Conservation (phyloP, 2,329 filamentous ascomycete genomes). For the Cordyceps cateniannulata region DNA sequence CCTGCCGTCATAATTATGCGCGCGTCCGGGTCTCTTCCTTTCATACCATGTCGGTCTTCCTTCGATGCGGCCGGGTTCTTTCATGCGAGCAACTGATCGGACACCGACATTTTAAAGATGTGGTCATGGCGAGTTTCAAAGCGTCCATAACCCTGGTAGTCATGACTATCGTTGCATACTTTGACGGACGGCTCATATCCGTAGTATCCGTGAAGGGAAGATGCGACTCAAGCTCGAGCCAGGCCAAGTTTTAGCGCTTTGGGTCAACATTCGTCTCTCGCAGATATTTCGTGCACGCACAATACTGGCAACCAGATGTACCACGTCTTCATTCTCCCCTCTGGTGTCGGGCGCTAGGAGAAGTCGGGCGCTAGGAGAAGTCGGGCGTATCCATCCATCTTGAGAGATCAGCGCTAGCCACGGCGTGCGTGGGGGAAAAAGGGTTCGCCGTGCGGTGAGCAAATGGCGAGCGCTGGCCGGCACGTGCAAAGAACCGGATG, state of each 20-base stretch:
- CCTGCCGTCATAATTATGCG: neutral
- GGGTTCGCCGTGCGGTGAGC: neutral
- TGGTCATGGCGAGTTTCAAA: neutral
- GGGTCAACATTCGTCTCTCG: neutral
- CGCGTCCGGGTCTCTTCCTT: neutral
- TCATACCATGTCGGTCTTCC: neutral
- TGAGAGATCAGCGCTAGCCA: neutral
- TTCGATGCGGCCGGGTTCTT: neutral
- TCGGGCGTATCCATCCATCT: neutral
- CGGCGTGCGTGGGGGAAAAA: neutral
- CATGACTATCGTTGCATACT: neutral
- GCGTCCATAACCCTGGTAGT: neutral
- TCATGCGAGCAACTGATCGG: neutral
- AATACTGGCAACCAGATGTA: neutral
- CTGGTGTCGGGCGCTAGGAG: neutral
- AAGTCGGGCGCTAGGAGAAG: neutral
- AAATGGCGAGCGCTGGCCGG: neutral
- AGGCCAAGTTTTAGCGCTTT: neutral
- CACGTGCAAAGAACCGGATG: neutral
- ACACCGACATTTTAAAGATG: neutral
- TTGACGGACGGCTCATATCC: neutral
- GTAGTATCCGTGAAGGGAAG: neutral
- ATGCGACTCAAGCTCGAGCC: neutral
- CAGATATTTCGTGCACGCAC: neutral
- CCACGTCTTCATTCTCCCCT: neutral